Evolutionary conservation across 129 eudicot genomes (phyloP).

Genomic region (Glebionis coronaria): DNA sequence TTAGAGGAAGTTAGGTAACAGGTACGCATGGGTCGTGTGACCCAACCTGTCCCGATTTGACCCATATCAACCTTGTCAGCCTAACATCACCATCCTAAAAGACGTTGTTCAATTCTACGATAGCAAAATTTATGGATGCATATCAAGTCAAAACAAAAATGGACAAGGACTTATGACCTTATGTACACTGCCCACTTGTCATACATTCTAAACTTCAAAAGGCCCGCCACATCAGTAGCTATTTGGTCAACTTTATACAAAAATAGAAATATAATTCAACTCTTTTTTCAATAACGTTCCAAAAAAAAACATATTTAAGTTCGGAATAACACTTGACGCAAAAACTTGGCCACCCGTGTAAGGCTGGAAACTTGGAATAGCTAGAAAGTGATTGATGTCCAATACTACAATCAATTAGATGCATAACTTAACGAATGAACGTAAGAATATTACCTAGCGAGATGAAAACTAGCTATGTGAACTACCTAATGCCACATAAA

Average conservation of each 20-base stretch:
- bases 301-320: neutral
- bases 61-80: no score
- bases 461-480: conserved; percentile 14
- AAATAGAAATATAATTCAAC: neutral
- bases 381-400: neutral
- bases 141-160: no score
- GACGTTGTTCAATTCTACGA: no score
- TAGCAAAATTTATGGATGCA: no score
- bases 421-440: neutral
- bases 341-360: no score
- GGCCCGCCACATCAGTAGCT: neutral
- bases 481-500: conserved; percentile 8
- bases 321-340: conserved; percentile 8
- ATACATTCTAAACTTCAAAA: conserved; percentile 14
- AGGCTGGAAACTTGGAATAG: neutral
- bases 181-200: neutral
- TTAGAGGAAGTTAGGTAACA: no score
- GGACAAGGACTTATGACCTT: no score
- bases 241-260: neutral
- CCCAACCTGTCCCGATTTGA: no score
- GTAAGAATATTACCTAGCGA: neutral
- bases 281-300: neutral
- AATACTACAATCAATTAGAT: conserved; percentile 6
- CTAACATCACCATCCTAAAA: no score
- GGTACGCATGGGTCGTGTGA: no score